Evolutionary conservation across 176 grass and related monocot species (phyloP).

Genomic region (Thinopyrum elongatum): DNA sequence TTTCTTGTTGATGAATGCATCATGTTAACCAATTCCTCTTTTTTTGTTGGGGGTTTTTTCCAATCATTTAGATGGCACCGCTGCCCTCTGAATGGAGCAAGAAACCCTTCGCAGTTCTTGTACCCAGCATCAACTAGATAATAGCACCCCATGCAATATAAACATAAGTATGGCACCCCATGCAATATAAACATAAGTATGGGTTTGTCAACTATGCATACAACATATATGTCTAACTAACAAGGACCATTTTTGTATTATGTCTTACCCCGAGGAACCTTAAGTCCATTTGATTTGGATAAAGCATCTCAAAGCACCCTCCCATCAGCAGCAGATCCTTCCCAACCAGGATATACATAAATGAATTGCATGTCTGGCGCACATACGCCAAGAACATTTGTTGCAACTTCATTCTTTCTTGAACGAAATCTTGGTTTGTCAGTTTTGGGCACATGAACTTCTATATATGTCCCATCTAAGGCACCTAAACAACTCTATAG

Average conservation of each 20-base stretch:
- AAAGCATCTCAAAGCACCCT: background rate
- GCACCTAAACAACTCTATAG: background rate
- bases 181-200: background rate
- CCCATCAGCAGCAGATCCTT: background rate
- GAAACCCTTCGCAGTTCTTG: constrained; percentile 7
- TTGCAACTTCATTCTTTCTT: no score
- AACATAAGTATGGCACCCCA: background rate
- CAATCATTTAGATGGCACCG: background rate
- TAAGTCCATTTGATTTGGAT: no score
- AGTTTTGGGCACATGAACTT: background rate
- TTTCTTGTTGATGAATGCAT: no score
- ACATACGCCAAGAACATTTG: no score
- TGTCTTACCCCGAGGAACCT: no score
- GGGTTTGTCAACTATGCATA: background rate
- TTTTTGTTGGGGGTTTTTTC: no score
- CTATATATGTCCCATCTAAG: background rate
- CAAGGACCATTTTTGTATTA: background rate
- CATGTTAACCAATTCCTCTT: no score
- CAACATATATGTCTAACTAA: background rate
- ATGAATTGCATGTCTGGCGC: no score
- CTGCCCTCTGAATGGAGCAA: background rate
- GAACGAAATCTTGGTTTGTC: background rate
- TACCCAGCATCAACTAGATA: background rate
- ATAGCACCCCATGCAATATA: background rate
- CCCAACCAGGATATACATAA: background rate